phyloP scores from a whole-genome alignment of 164 flowering plant species.

The Chimonanthus salicifolius region DNA sequence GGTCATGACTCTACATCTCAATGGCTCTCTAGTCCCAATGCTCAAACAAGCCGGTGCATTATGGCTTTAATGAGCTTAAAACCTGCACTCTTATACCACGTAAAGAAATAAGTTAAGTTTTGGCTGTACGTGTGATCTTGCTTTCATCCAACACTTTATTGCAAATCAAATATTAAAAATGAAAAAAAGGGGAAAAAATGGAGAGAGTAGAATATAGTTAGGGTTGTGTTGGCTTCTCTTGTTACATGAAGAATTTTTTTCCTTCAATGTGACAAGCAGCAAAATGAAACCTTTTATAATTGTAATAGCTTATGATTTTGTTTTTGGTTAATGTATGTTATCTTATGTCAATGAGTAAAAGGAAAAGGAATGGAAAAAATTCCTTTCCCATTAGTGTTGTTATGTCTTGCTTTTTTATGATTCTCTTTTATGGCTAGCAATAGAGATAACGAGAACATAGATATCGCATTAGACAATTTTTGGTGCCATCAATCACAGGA shows the following conservation, averaged over 20 bases:
- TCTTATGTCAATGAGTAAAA: not conserved
- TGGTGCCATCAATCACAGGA: too few relatives aligned
- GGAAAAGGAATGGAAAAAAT: not conserved
- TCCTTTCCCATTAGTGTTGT: not conserved
- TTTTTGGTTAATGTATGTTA: too few relatives aligned
- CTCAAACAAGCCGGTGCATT: slow-evolving; percentile 36
- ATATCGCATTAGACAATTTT: not conserved
- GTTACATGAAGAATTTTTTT: too few relatives aligned
- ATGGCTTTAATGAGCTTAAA: slow-evolving; percentile 18
- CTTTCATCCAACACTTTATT: too few relatives aligned
- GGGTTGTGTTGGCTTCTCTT: too few relatives aligned
- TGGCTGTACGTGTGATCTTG: too few relatives aligned
- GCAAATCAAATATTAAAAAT: too few relatives aligned
- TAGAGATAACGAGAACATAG: not conserved
- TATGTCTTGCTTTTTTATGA: not conserved
- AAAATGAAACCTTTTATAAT: too few relatives aligned
- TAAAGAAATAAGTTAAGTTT: not conserved
- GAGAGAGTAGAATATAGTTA: too few relatives aligned
- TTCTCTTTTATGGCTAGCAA: not conserved
- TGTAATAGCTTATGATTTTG: not conserved
- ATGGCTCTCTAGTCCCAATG: slow-evolving; percentile 29
- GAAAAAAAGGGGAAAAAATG: too few relatives aligned
- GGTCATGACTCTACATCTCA: slow-evolving; percentile 31
- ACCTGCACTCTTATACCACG: not conserved
- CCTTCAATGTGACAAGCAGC: too few relatives aligned